Evolutionary conservation across 2,329 filamentous ascomycete species (phyloP), one percentile per base, ranked within the genome.

Genomic region (Emmonsiellopsis sp.): DNA sequence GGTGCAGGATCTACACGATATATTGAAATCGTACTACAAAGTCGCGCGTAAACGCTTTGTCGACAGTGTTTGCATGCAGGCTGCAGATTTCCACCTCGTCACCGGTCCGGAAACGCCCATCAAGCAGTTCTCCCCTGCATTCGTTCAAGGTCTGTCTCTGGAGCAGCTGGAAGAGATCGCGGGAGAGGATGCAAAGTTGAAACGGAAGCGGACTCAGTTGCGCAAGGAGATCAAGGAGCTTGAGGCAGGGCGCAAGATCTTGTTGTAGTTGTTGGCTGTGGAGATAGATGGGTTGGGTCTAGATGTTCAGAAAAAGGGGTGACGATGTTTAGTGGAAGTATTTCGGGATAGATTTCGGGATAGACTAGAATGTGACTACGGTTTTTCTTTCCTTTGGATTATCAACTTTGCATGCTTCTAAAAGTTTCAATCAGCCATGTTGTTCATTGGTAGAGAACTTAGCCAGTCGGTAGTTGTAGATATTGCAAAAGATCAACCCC

Each of bases 31-130:
- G 2, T 87, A 84, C 65, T 87, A 87, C 68, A 74, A 79, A 32
- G 77, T 85, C 0, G 73, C 81, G 0, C 72, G 71, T 9, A 78
- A 79, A 60, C 76, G 82, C 0, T 85, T 87, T 53, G 74, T 85
- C 1, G 84, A 88, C 58, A 77, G 72, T 2, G 64, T 88, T 2
- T 82, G 74, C 60, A 75, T 77, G 56, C 83, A 86, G 56, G 80
- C 75, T 0, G 69, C 80, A 1, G 75, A 79, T 39, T 67, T 81
- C 59, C 73, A 73, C 54, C 70, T 87, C 0, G 65, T 85, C 0
- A 67, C 66, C 0, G 74, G 77, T 0, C 60, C 71, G 0, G 57
- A 71, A 0, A 77, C 77, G 3, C 82, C 82, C 0, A 66, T 84
- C 2, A 70, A 66, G 9, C 65, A 80, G 0, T 76, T 87, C 43